A percentile compares a stretch with the other conserved stretches of the same genome.
These are phyloP conservation scores for Albizia julibrissin DNA, from an alignment of 306 rosid species.

Conservation along the genomic window DNA sequence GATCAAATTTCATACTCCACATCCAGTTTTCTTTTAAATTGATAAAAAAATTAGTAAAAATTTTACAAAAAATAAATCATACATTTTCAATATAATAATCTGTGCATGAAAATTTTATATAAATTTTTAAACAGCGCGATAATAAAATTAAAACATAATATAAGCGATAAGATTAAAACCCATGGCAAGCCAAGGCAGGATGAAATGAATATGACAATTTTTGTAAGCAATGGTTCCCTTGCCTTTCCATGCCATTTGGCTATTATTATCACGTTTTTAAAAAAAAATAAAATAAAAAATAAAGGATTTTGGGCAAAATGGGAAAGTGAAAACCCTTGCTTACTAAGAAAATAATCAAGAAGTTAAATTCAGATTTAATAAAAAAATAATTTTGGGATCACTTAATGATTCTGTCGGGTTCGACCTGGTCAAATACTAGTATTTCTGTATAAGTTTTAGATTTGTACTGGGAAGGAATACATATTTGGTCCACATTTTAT, in stretches of 20 bases:
- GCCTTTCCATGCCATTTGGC: neutral
- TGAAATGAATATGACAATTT: neutral
- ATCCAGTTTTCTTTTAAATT: too few species aligned
- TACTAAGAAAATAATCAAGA: too few species aligned
- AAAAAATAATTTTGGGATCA: too few species aligned
- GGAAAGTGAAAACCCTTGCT: too few species aligned
- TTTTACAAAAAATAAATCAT: neutral
- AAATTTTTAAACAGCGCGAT: neutral
- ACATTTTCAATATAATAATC: neutral
- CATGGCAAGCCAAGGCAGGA: neutral
- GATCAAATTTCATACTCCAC: neutral
- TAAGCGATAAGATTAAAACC: neutral
- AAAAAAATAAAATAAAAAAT: too few species aligned
- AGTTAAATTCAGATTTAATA: too few species aligned
- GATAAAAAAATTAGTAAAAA: neutral
- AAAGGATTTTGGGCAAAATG: too few species aligned
- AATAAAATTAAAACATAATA: too few species aligned
- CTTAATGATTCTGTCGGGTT: neutral
- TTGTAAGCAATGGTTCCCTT: neutral
- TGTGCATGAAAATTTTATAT: neutral
- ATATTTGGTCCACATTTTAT: neutral
- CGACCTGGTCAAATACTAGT: neutral
- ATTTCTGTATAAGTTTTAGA: neutral
- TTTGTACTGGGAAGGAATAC: neutral
- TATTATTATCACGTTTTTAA: neutral